Conservation (phyloP, 495 filamentous ascomycete genomes). For the Xylaria longipes region DNA sequence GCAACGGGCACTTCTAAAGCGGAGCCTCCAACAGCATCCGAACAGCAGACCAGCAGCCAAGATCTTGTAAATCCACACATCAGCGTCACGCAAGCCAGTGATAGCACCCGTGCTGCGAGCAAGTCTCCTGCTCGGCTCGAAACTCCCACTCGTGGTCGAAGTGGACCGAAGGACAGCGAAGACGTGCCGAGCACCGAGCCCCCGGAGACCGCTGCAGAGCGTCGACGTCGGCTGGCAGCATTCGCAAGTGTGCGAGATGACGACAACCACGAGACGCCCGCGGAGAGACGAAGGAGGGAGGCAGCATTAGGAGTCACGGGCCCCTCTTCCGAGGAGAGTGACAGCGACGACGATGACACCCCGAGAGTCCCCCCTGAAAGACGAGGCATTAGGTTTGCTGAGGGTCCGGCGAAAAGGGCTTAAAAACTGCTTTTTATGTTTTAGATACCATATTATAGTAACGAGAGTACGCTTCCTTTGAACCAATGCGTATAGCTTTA, state of each 20-base stretch:
- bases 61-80: slow-evolving; percentile 35
- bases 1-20: slow-evolving; percentile 46
- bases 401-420: slow-evolving; percentile 40
- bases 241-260: slow-evolving; percentile 45
- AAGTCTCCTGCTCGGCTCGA: slow-evolving; percentile 23
- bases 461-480: neutral
- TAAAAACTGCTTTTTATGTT: neutral
- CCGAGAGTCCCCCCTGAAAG: slow-evolving; percentile 51
- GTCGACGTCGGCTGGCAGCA: slow-evolving; percentile 48
- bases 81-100: slow-evolving; percentile 34
- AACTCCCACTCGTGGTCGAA: slow-evolving; percentile 31
- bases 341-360: slow-evolving; percentile 69
- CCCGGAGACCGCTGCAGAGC: slow-evolving; percentile 50
- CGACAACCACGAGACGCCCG: slow-evolving; percentile 75
- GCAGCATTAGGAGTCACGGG: slow-evolving; percentile 77
- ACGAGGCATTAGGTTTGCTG: slow-evolving; percentile 55
- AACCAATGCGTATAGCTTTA: neutral
- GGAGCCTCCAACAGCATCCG: neutral
- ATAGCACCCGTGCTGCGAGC: slow-evolving; percentile 30
- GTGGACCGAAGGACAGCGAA: slow-evolving; percentile 25
- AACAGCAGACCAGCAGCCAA: slow-evolving; percentile 23
- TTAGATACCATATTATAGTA: slow-evolving; percentile 5
- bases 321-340: slow-evolving; percentile 56
- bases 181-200: slow-evolving; percentile 35
- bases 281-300: slow-evolving; percentile 80